Evolutionary conservation across 2,329 filamentous ascomycete genomes (phyloP), one percentile per base, ranked within the genome.

Genomic region (Cladophialophora bantiana): DNA sequence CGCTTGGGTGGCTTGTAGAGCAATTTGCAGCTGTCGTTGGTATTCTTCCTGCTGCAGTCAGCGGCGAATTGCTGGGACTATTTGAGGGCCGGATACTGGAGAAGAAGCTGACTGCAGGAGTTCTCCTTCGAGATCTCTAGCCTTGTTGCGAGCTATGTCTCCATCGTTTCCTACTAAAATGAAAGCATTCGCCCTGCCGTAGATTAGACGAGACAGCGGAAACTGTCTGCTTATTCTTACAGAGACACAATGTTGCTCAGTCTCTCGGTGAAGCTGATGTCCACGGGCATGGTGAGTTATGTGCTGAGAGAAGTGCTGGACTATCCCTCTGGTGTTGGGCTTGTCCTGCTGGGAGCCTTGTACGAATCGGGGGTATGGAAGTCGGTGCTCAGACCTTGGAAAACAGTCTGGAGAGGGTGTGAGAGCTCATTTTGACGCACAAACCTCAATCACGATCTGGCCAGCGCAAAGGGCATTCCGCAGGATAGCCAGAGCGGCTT

Each of bases 101-200:
- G 87, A 88, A 31, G 79, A 73, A 10, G 88, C 86, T 50, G 80
- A 78, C 52, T 85, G 83, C 72, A 88, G 91, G 12, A 88, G 87
- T 10, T 85, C 82, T 54, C 85, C 86, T 77, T 96, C 93, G 48
- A 88, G 79, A 55, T 83, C 77, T 73, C 90, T 89, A 20, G 91
- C 92, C 69, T 86, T 81, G 38, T 81, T 78, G 62, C 83, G 83
- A 35, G 83, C 84, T 68, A 85, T 83, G 35, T 79, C 58, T 50
- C 61, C 50, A 48, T 71, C 63, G 74, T 65, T 82, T 80, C 64
- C 82, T 77, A 20, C 78, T 77, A 59, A 74, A 75, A 73, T 83
- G 81, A 70, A 84, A 48, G 82, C 83, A 38, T 81, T 78, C 32
- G 81, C 81, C 67, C 84, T 87, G 72, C 54, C 50, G 55, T 9